phyloP scores from a whole-genome alignment of 768 basidiomycete species.

The Hydnum rufescens region DNA sequence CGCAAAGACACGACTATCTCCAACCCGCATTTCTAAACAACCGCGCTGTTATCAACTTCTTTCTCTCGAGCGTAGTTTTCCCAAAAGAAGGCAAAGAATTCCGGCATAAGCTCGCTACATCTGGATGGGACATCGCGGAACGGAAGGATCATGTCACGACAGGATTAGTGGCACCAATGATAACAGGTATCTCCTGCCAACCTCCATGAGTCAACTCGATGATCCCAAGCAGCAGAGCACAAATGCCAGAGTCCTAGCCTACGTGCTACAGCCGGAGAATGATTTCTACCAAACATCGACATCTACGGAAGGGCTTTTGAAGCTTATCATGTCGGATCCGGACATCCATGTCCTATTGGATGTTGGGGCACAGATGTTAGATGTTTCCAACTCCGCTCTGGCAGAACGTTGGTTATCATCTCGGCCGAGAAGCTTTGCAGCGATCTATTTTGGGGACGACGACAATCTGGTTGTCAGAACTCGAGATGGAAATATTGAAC shows the following conservation, averaged over 20 bases:
- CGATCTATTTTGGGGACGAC: slow-evolving; percentile 1
- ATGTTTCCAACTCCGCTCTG: background rate
- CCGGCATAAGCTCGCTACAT: slow-evolving; percentile 27
- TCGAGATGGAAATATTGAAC: background rate
- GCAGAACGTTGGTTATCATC: background rate
- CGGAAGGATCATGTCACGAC: slow-evolving; percentile 21
- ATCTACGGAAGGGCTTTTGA: background rate
- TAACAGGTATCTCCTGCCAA: slow-evolving; percentile 14
- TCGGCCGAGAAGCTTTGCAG: background rate
- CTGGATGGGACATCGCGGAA: slow-evolving; percentile 34
- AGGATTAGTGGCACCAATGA: slow-evolving; percentile 35
- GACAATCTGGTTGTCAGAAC: background rate
- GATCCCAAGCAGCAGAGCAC: background rate
- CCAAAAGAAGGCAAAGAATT: slow-evolving; percentile 32
- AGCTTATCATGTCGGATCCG: background rate
- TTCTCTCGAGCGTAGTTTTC: slow-evolving; percentile 27
- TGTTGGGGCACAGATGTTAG: slow-evolving; percentile 5
- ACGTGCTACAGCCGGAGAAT: slow-evolving; percentile 4
- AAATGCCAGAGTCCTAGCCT: slow-evolving; percentile 2
- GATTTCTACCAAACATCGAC: slow-evolving; percentile 11
- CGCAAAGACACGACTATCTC: slow-evolving; percentile 17
- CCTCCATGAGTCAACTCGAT: slow-evolving; percentile 3
- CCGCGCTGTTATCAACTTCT: slow-evolving; percentile 27
- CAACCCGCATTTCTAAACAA: slow-evolving; percentile 22
- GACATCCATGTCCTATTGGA: slow-evolving; percentile 1